phyloP scores from a whole-genome alignment of 192 early-diverging fungal genomes.

The Thoreauomyces humboldtii region DNA sequence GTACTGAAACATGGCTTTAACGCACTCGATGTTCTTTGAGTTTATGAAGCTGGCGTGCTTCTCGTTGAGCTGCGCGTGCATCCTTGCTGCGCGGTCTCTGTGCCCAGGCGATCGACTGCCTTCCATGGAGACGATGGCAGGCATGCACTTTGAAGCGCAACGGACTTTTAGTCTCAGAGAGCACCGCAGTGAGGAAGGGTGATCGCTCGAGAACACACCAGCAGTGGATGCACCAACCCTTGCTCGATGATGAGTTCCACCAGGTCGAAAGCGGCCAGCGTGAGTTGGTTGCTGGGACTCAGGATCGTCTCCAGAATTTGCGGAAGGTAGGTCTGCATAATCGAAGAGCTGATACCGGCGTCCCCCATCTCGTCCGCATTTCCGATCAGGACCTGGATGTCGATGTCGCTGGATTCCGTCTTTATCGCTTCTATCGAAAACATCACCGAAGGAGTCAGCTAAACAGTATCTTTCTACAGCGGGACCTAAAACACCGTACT shows the following conservation, averaged over 20 bases:
- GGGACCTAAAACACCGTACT: no score
- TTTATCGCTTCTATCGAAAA: no score
- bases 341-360: slow-evolving; percentile 80
- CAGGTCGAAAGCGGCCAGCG: slow-evolving; percentile 73
- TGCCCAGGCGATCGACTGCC: slow-evolving; percentile 62
- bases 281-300: slow-evolving; percentile 52
- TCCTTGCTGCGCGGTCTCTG: slow-evolving; percentile 65
- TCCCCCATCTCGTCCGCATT: slow-evolving; percentile 80
- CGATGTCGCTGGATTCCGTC: no score
- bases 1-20: slow-evolving; percentile 73
- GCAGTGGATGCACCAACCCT: slow-evolving; percentile 84
- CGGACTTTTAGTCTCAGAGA: neutral
- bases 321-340: slow-evolving; percentile 87
- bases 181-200: neutral
- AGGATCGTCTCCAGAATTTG: slow-evolving; percentile 75
- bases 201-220: slow-evolving; percentile 39
- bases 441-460: no score
- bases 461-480: no score
- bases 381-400: slow-evolving; percentile 75
- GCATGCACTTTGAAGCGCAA: slow-evolving; percentile 67
- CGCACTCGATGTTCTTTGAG: slow-evolving; percentile 72
- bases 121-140: slow-evolving; percentile 81
- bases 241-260: slow-evolving; percentile 82
- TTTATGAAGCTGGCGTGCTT: slow-evolving; percentile 92
- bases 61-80: slow-evolving; percentile 72